Evolutionary conservation across 1,139 yeast genomes (phyloP), one percentile per base, ranked within the genome.

Genomic region (Blastobotrys aristatus): DNA sequence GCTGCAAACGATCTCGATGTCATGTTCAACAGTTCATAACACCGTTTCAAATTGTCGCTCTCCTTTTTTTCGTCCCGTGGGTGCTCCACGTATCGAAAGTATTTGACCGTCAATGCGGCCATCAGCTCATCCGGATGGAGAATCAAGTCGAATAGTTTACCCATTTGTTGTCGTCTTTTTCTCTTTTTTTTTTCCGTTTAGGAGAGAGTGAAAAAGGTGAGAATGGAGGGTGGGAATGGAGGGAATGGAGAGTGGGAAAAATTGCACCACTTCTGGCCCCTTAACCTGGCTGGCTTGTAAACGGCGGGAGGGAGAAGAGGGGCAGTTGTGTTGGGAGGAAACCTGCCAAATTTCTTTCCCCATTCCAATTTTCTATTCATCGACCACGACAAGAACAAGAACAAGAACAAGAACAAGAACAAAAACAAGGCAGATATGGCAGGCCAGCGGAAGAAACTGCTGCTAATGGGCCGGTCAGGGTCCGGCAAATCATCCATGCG

Each of bases 401-500:
- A 24, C 8, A 24, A 24, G 10, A 24, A 24, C 8, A 24, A 24
- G 27, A 24, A 24, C 5, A 24, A 24, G 27, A 24, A 24, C 11
- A 8, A 33, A 10, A 34, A 17, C 16, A 20, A 34, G 13, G n/a
- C 5, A 5, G n/a, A 37, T 4, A 37, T 37, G 40, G 40, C 40
- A 4, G 40, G 40, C 2, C 38, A 14, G 20, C 57, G 73, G 29
- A 76, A 77, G 62, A 78, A 78, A 59, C 70, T 78, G 33, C 70
- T 78, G 43, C 66, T 78, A 26, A 78, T 78, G 76, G 98, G 98
- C 69, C 84, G 97, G 44, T 84, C 95, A 21, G 97, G 99, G 42
- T 87, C 96, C 7, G 99, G 99, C 2, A 92, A 92, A 66, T 87
- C 96, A 5, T 89, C 97, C 10, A 92, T 92, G 99, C 74, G 98